Percentiles rank a stretch among this genome's conserved stretches.
Evolutionary conservation across 192 early-diverging fungal species (phyloP).

Genomic region (Spizellomyces sp.): DNA sequence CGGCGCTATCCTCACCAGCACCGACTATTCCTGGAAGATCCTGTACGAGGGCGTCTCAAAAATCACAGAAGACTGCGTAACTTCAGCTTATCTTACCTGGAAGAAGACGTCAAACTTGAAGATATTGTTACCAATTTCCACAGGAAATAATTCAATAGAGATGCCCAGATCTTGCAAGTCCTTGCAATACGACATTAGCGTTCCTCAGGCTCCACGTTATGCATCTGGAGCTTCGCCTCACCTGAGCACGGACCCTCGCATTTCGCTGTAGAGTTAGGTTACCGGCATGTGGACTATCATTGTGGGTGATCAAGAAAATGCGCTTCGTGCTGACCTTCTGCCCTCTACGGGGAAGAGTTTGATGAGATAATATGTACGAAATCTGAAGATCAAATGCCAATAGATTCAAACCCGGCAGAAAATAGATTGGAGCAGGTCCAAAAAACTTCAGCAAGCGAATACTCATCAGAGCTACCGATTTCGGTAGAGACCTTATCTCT

Average conservation of each 20-base stretch:
- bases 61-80: neutral
- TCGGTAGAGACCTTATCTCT: slow-evolving; percentile 18
- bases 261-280: slow-evolving; percentile 52
- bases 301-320: slow-evolving; percentile 73
- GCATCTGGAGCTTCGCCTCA: slow-evolving; percentile 36
- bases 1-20: slow-evolving; percentile 23
- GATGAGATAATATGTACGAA: neutral
- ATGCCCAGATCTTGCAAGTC: slow-evolving; percentile 63
- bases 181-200: slow-evolving; percentile 27
- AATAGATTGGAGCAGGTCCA: slow-evolving; percentile 66
- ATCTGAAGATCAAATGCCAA: slow-evolving; percentile 4
- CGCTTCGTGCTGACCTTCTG: slow-evolving; percentile 58
- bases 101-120: slow-evolving; percentile 68
- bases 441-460: slow-evolving; percentile 64
- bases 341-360: slow-evolving; percentile 28
- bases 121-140: slow-evolving; percentile 43
- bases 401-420: slow-evolving; percentile 49
- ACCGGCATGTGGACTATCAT: slow-evolving; percentile 62
- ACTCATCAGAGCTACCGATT: slow-evolving; percentile 52
- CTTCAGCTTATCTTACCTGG: slow-evolving; percentile 44
- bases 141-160: slow-evolving; percentile 64
- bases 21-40: slow-evolving; percentile 14
- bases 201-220: neutral
- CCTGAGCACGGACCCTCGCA: slow-evolving; percentile 49
- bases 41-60: neutral